Evolutionary conservation across 768 basidiomycete species (phyloP), one percentile per base, ranked within the genome.

Genomic region (Psilocybe cyanescens): DNA sequence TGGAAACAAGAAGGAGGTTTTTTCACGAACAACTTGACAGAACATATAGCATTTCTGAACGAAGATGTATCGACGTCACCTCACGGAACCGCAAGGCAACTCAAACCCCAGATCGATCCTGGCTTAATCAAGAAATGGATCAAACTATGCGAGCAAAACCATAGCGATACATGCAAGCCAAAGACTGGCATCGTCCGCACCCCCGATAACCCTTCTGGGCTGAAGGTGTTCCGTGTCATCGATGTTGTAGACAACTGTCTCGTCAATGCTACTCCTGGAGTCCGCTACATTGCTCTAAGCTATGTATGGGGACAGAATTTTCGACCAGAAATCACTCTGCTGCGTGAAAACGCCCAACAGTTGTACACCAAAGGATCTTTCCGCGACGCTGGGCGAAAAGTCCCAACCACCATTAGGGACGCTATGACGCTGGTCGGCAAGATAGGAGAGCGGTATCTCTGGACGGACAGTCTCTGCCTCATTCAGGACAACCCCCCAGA

Each of bases 381-480:
- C 14, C 60, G 24, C 19, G 30, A 17, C 2, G 8, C 7, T 17
- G n/a, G n/a, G 4, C 16, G 29, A 6, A 46, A 31, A 12, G 47
- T 61, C n/a, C 55, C 60, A 5, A 33, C 12, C 16, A 61, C 55
- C 11, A 56, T 61, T 16, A 56, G 50, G 2, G 47, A 57, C 39
- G 60, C 55, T 50, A 61, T 57, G 16, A 55, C 56, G 2, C 28
- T 61, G 7, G 33, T 61, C 7, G 35, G 37, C 31, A 29, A 17
- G 4, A 61, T 61, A 9, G 60, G 55, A 8, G 37, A 61, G 39
- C 54, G 37, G 29, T 57, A 61, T 28, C 33, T 61, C 5, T 57
- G 60, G 60, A 30, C 44, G 3, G 60, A 61, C 41, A 57, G 55
- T 28, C 46, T 61, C 4, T 61, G 60, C 39, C 48, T 61, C 35